These are phyloP conservation scores for Aspergillus felis DNA, from an alignment of 2,329 filamentous ascomycete species.

Conservation along the genomic window DNA sequence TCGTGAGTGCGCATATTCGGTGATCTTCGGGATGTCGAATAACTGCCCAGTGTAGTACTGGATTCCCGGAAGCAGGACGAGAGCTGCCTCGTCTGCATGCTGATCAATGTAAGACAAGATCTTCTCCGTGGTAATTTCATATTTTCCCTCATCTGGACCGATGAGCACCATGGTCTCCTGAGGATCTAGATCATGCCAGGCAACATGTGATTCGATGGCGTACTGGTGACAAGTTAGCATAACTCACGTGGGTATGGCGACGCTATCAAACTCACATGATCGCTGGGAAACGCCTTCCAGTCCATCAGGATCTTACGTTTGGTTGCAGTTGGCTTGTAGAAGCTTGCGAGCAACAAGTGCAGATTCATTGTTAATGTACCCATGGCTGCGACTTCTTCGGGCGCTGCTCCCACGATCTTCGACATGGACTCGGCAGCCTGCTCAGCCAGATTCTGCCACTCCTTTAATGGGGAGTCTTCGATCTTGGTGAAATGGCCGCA, in stretches of 20 bases:
- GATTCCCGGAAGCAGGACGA: constrained; percentile 78
- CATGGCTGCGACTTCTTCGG: constrained; percentile 77
- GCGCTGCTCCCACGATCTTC: constrained; percentile 67
- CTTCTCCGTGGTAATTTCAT: constrained; percentile 63
- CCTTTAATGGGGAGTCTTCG: constrained; percentile 61
- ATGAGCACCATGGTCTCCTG: constrained; percentile 68
- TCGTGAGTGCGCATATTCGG: constrained; percentile 64
- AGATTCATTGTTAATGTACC: constrained; percentile 78
- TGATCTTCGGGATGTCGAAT: constrained; percentile 76
- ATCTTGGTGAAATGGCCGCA: constrained; percentile 73
- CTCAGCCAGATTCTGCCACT: constrained; percentile 76
- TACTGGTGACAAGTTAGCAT: constrained; percentile 51
- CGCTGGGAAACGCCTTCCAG: constrained; percentile 83
- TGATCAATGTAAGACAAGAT: constrained; percentile 70
- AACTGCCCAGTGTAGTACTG: constrained; percentile 90
- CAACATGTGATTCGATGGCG: constrained; percentile 74
- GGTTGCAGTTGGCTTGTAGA: constrained; percentile 65
- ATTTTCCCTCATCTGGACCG: constrained; percentile 53
- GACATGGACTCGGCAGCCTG: constrained; percentile 66
- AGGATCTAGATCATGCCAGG: constrained; percentile 64
- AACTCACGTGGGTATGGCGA: too few relatives aligned
- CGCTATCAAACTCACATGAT: constrained; percentile 55
- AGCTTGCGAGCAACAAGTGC: constrained; percentile 75
- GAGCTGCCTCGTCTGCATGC: constrained; percentile 66
- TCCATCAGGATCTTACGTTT: constrained; percentile 76